Evolutionary conservation across 208 protist genomes (phyloP), one percentile per base, ranked within the genome.

Genomic region (Novymonas esmeraldas): DNA sequence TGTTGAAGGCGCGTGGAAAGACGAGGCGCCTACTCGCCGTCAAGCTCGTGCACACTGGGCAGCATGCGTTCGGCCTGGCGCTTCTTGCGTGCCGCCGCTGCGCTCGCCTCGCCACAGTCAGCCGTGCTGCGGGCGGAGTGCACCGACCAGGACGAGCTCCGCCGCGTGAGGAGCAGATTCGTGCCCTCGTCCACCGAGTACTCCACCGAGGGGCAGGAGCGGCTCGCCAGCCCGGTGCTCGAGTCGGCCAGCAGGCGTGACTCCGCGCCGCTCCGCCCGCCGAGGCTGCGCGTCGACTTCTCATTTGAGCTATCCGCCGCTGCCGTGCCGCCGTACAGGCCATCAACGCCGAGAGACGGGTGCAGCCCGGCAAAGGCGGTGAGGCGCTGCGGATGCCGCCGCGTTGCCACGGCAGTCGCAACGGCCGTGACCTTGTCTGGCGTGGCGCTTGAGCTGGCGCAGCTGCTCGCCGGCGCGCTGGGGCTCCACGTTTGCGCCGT

Each of bases 111-210:
- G 13, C 65, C 55, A 9, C 55, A 64, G 22, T 71, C 65, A 0
- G 55, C 56, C 24, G 45, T 64, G 65, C 55, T 56, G 0, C 44
- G 34, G 3, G 36, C 60, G 0, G 65, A 71, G 38, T 71, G 56
- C 34, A 36, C 65, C 0, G 65, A 71, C 56, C 65, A 71, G 5
- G 65, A 71, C 9, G 48, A 54, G 57, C 65, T 71, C 10, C 65
- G 54, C 26, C 38, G 48, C n/a, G 48, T 49, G 36, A 57, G 14
- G 46, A 58, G 64, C 16, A 33, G 38, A 26, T 63, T 63, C 2
- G 55, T 58, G 26, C 42, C 56, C 1, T 71, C 65, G 29, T 71
- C 56, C 11, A 41, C 5, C 0, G 56, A 71, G 26, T 64, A 38
- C 0, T 71, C 65, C 29, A 71, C 11, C 13, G 65, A 71, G 4